Evolutionary conservation across 2,329 filamentous ascomycete species (phyloP), one percentile per base, ranked within the genome.

Genomic region (Helminthosporium solani): DNA sequence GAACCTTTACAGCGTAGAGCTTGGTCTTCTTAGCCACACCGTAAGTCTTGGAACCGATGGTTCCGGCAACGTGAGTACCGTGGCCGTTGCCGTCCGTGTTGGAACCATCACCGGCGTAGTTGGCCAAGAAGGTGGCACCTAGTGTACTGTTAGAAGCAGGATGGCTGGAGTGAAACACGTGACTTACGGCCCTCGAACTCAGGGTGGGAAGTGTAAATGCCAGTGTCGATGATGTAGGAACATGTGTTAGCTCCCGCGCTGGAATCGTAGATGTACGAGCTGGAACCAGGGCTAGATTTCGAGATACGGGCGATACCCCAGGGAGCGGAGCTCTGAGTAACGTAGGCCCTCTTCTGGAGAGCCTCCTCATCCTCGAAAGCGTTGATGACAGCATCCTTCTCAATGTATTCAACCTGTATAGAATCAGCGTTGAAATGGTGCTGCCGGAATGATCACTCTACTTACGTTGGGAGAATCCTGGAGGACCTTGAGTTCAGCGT

Each of bases 201-300:
- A 7, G 64, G 42, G 67, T 87, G 84, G 5, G 74, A 72, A 30
- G 71, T 70, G 44, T 71, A 70, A 62, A 87, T 80, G 54, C 84
- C 84, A 5, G 83, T 86, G 67, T 87, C 84, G 33, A 87, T 78
- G 19, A 87, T 70, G 63, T 82, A 87, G 21, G 76, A 78, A 18
- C 79, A 84, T 58, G 68, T 70, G 44, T 55, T 53, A 25, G 56
- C 50, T 44, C 72, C 71, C 33, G 70, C 70, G 48, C 55, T 63
- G 53, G 49, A 55, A 47, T 74, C 71, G 54, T 73, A 74, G 33
- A 61, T 57, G 58, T 74, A 74, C 11, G 61, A 56, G 2, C 57
- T 60, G 18, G 45, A 47, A 19, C 70, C 68, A 6, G 47, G 52
- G 40, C 47, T 56, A 19, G 54, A 43, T 49, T 72, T 66, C 9